Evolutionary conservation across 768 basidiomycete genomes (phyloP), one percentile per base, ranked within the genome.

Genomic region (Exidia glandulosa): DNA sequence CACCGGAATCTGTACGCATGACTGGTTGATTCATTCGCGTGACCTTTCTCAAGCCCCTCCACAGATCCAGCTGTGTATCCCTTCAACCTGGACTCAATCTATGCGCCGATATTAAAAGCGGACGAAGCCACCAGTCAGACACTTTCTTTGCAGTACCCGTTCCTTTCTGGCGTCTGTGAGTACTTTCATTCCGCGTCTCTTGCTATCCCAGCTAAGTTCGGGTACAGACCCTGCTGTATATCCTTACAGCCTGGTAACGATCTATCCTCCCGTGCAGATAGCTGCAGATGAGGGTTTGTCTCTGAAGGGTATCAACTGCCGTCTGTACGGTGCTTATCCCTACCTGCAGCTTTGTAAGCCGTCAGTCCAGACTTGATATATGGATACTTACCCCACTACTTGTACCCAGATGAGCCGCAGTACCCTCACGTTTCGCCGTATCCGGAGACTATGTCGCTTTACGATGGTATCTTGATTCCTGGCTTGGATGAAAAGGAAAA

Each of bases 381-480:
- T n/a, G 27, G 7, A 23, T 32, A 52, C 25, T 9, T 14, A 16
- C 13, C 32, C 16, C 57, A 31, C 9, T 64, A 32, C 34, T 30
- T 34, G 45, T 50, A 4, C 23, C 31, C 54, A 77, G 77, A 77
- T 61, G 72, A 70, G 7, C 59, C 70, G 19, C 63, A 69, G 32
- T 81, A 79, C 64, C 78, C 80, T 31, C 60, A 74, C 65, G 68
- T 79, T 36, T 67, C 74, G 57, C 64, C 78, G 27, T 80, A 79
- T 66, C 77, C 77, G 33, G 41, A 63, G 30, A 30, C 58, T 19
- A 45, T 10, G 16, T 45, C 41, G 41, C 41, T 6, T 6, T 23
- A 45, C 19, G 41, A 19, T 13, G 6, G 41, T 19, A 23, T 6
- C 9, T 12, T 45, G 19, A 6, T 45, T 45, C 5, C 9, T 10